These are phyloP conservation scores for Sporothrix mexicana DNA, from an alignment of 2,329 filamentous ascomycete species.

Conservation along the genomic window DNA sequence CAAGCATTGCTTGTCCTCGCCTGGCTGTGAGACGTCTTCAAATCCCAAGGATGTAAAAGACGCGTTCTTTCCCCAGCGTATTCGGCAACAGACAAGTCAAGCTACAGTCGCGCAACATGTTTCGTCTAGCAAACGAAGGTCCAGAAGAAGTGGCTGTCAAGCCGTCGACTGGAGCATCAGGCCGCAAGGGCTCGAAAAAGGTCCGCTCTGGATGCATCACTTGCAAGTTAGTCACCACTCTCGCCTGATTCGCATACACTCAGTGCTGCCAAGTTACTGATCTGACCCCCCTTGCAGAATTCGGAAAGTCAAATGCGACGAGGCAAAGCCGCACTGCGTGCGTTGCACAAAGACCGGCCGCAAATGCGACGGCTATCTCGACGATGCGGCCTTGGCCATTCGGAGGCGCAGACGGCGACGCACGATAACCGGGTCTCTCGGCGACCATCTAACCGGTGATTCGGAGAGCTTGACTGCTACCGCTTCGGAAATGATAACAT, in stretches of 20 bases:
- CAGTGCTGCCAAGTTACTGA: background rate
- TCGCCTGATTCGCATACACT: background rate
- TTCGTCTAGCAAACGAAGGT: background rate
- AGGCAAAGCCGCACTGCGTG: constrained; percentile 58
- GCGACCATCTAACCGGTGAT: background rate
- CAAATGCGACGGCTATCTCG: constrained; percentile 61
- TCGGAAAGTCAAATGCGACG: constrained; percentile 63
- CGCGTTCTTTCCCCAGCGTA: no score
- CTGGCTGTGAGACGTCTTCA: background rate
- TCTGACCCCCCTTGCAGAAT: constrained; percentile 48
- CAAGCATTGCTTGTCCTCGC: background rate
- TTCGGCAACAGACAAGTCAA: background rate
- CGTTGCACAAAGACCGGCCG: constrained; percentile 62
- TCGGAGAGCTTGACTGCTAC: background rate
- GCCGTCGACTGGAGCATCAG: background rate
- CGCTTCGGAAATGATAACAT: background rate
- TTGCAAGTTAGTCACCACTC: constrained; percentile 56
- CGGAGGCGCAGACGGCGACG: constrained; percentile 36
- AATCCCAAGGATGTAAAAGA: background rate
- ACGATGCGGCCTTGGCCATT: constrained; percentile 40
- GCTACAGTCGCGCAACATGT: background rate
- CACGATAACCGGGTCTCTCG: constrained; percentile 28
- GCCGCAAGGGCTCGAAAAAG: constrained; percentile 52
- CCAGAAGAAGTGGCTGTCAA: background rate
- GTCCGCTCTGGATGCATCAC: constrained; percentile 59